These are phyloP conservation scores for Oidium heveae DNA, from an alignment of 2,329 filamentous ascomycete species.

Conservation along the genomic window DNA sequence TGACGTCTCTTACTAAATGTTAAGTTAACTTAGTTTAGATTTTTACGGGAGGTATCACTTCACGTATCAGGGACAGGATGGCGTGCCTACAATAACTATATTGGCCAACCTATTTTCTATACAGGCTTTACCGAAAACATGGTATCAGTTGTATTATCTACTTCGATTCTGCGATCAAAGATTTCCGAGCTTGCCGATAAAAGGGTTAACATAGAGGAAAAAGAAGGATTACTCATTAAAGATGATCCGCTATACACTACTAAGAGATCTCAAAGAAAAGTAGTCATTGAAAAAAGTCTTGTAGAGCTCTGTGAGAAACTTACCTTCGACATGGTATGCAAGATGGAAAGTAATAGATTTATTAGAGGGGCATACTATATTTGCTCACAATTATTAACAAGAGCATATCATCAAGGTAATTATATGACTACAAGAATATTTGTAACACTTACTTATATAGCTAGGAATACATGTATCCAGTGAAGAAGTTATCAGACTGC, in stretches of 20 bases:
- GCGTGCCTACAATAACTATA: constrained; percentile 75
- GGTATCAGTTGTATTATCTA: constrained; percentile 51
- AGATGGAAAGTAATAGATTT: constrained; percentile 86
- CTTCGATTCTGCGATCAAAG: constrained; percentile 46
- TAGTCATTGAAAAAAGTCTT: constrained; percentile 46
- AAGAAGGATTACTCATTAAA: constrained; percentile 39
- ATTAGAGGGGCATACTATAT: constrained; percentile 84
- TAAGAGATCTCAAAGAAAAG: constrained; percentile 27
- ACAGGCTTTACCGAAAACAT: constrained; percentile 78
- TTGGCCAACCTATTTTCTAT: constrained; percentile 88
- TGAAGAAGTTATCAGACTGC: constrained; percentile 66
- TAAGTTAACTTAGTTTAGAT: constrained; percentile 21
- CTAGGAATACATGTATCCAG: constrained; percentile 71
- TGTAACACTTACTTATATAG: neutral
- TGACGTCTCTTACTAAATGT: neutral
- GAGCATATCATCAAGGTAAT: constrained; percentile 76
- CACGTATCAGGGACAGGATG: constrained; percentile 86
- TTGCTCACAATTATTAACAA: constrained; percentile 61
- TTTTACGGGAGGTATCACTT: constrained; percentile 77
- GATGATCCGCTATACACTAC: constrained; percentile 27
- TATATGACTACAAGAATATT: neutral
- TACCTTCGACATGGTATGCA: constrained; percentile 94
- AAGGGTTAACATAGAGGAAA: constrained; percentile 50
- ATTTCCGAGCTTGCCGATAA: constrained; percentile 54
- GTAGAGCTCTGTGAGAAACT: constrained; percentile 63